phyloP scores from a whole-genome alignment of 2,329 filamentous ascomycete genomes.

The Alternaria triticina region DNA sequence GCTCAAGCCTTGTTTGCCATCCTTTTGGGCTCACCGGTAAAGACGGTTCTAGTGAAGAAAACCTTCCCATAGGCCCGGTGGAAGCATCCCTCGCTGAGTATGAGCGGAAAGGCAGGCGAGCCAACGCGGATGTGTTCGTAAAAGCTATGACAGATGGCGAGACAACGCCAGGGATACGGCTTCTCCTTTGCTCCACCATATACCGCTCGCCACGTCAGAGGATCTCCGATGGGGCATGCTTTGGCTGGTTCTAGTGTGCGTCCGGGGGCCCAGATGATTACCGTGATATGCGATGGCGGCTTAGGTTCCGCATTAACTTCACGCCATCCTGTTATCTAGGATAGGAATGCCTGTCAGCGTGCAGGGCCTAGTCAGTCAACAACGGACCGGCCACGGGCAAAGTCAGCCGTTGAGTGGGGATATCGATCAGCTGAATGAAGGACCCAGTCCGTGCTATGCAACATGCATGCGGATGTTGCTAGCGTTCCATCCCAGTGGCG shows the following conservation, averaged over 20 bases:
- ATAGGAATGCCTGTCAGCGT: slow-evolving; percentile 51
- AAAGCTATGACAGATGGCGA: slow-evolving; percentile 48
- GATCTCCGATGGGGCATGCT: slow-evolving; percentile 58
- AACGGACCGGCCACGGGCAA: slow-evolving; percentile 49
- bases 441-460: slow-evolving; percentile 45
- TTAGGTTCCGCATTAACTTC: slow-evolving; percentile 53
- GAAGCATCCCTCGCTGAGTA: slow-evolving; percentile 40
- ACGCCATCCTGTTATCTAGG: slow-evolving; percentile 51
- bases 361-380: slow-evolving; percentile 50
- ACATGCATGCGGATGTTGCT: slow-evolving; percentile 46
- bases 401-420: slow-evolving; percentile 48
- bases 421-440: slow-evolving; percentile 49
- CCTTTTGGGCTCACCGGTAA: slow-evolving; percentile 45
- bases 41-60: slow-evolving; percentile 42
- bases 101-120: slow-evolving; percentile 33
- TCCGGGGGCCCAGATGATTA: slow-evolving; percentile 51
- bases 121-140: slow-evolving; percentile 39
- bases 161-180: slow-evolving; percentile 47
- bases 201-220: slow-evolving; percentile 59
- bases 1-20: slow-evolving; percentile 29
- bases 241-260: slow-evolving; percentile 55
- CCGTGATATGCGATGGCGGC: slow-evolving; percentile 53
- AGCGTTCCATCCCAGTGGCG: slow-evolving; percentile 43
- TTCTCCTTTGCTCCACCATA: slow-evolving; percentile 51
- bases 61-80: slow-evolving; percentile 34